Conservation (phyloP, 2,329 filamentous ascomycete species). For the Colletotrichum lentis region DNA sequence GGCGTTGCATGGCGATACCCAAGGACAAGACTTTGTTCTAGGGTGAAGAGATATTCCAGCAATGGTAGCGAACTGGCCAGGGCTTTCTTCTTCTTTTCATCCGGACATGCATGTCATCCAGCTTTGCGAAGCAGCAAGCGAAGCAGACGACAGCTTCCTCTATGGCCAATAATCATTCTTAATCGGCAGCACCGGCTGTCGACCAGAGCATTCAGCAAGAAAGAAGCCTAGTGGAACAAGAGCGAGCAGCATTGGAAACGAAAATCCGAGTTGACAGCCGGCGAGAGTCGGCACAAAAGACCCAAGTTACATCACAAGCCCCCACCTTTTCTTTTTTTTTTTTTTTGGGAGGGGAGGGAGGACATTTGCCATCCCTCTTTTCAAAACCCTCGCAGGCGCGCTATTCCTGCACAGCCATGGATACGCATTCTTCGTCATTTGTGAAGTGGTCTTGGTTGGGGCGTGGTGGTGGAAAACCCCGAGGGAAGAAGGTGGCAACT, state of each 20-base stretch:
- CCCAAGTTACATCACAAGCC: constrained; percentile 22
- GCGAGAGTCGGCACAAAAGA: constrained; percentile 2
- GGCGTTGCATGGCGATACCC: constrained; percentile 9
- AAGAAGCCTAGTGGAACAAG: neutral
- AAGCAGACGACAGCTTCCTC: neutral
- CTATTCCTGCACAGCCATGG: constrained; percentile 30
- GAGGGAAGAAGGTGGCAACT: constrained; percentile 3
- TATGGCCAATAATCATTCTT: neutral
- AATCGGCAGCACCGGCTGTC: too few relatives aligned
- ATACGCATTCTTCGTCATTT: constrained; percentile 34
- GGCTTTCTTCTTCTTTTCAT: too few relatives aligned
- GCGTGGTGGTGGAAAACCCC: neutral
- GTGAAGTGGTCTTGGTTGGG: constrained; percentile 4
- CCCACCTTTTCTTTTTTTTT: constrained; percentile 1
- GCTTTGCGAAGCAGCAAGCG: neutral
- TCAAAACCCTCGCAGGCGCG: neutral
- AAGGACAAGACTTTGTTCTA: neutral
- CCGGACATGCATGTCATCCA: neutral
- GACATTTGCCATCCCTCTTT: neutral
- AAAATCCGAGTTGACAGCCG: neutral
- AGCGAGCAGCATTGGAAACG: neutral
- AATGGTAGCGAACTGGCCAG: constrained; percentile 1
- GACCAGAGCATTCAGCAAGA: neutral
- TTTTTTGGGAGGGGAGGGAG: too few relatives aligned
- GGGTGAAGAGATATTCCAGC: constrained; percentile 1